Percentiles rank a stretch among this genome's conserved stretches.
Evolutionary conservation across 1,284 basidiomycete species (phyloP).

Genomic region (Pyrrhoderma noxium): DNA sequence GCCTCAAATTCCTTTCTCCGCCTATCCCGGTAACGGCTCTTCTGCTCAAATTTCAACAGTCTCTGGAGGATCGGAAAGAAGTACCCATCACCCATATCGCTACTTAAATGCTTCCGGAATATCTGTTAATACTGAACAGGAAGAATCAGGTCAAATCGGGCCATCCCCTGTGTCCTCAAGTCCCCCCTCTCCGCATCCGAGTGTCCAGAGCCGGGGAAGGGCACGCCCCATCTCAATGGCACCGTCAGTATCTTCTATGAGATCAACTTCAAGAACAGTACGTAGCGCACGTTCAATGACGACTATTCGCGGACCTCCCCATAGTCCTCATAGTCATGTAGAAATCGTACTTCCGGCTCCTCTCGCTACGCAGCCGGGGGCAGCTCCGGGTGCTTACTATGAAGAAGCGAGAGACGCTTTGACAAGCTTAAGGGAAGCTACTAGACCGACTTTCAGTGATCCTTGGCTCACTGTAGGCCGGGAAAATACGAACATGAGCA

Average conservation of each 20-base stretch:
- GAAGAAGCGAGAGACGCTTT: neutral
- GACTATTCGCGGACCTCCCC: conserved; percentile 40
- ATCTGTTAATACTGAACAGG: neutral
- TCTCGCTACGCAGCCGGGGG: conserved; percentile 31
- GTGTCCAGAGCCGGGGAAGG: too few relatives aligned
- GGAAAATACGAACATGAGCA: conserved; percentile 1
- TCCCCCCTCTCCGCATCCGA: neutral
- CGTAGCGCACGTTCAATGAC: conserved; percentile 21
- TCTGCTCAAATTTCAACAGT: conserved; percentile 18
- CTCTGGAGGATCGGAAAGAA: conserved; percentile 13
- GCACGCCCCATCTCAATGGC: conserved; percentile 19
- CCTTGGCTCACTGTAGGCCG: conserved; percentile 14
- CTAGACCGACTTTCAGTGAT: conserved; percentile 11
- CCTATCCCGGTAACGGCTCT: conserved; percentile 18
- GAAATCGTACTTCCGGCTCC: conserved; percentile 55
- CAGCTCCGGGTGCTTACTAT: too few relatives aligned
- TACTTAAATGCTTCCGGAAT: conserved; percentile 15
- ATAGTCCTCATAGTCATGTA: conserved; percentile 45
- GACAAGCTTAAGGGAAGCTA: neutral
- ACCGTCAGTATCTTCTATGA: conserved; percentile 34
- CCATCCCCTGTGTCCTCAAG: neutral
- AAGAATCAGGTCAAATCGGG: neutral
- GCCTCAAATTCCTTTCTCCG: conserved; percentile 27
- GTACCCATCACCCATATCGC: conserved; percentile 20
- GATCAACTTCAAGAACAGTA: conserved; percentile 28